Evolutionary conservation across 257 asterid genomes (phyloP).

Genomic region (Solanum pennellii): DNA sequence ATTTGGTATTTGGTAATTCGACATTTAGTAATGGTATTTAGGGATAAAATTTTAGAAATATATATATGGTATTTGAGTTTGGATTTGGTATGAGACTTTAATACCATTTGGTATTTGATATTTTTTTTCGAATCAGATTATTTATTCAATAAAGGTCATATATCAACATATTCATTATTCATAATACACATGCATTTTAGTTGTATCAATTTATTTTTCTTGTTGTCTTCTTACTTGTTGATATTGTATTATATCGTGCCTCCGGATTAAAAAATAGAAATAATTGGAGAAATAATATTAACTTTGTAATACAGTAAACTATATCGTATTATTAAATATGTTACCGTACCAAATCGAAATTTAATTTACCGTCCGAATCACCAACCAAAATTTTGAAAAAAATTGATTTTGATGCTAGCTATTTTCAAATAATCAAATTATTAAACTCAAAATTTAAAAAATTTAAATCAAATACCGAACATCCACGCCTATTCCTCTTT

Average conservation of each 20-base stretch:
- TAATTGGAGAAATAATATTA: not conserved
- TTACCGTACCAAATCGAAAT: accelerated
- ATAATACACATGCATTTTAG: too few relatives aligned
- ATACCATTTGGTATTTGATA: not conserved
- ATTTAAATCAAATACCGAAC: not conserved
- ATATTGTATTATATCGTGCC: not conserved
- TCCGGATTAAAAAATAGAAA: too few relatives aligned
- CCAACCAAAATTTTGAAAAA: not conserved
- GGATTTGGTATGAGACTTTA: not conserved
- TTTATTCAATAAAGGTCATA: not conserved
- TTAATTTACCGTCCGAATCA: too few relatives aligned
- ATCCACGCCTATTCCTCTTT: not conserved
- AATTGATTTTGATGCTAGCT: too few relatives aligned
- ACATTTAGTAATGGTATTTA: not conserved
- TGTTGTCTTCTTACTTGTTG: too few relatives aligned
- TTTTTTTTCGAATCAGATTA: not conserved
- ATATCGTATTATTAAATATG: too few relatives aligned
- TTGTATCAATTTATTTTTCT: too few relatives aligned
- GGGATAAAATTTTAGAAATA: not conserved
- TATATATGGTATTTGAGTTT: not conserved
- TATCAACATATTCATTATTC: not conserved
- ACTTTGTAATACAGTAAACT: too few relatives aligned
- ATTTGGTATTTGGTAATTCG: too few relatives aligned
- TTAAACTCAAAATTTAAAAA: accelerated
- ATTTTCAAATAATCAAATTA: too few relatives aligned